These are phyloP conservation scores for Keithomyces neogunnii DNA, from an alignment of 2,329 filamentous ascomycete species.

Conservation along the genomic window DNA sequence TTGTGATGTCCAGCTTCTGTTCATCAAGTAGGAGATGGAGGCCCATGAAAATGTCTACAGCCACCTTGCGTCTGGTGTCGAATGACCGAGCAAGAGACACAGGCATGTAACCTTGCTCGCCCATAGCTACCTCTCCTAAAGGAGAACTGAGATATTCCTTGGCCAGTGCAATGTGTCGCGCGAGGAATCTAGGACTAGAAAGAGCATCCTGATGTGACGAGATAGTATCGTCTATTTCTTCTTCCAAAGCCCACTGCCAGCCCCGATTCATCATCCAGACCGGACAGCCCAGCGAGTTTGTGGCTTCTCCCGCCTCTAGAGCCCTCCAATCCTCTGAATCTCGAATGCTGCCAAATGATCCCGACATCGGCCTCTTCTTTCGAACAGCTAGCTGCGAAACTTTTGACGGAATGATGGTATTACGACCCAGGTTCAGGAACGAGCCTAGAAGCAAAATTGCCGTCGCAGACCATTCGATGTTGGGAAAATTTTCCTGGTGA, in stretches of 20 bases:
- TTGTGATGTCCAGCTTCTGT: conserved; percentile 64
- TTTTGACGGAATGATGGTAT: conserved; percentile 16
- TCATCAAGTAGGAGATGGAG: conserved; percentile 88
- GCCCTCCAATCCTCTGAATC: conserved; percentile 38
- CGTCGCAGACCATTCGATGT: conserved; percentile 63
- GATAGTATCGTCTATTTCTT: conserved; percentile 29
- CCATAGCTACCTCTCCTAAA: conserved; percentile 46
- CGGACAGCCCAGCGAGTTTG: conserved; percentile 41
- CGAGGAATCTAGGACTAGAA: conserved; percentile 32
- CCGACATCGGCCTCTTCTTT: conserved; percentile 23
- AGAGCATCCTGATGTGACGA: conserved; percentile 17
- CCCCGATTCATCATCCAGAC: conserved; percentile 52
- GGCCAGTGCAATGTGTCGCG: conserved; percentile 47
- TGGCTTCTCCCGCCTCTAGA: conserved; percentile 37
- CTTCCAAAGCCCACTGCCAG: conserved; percentile 66
- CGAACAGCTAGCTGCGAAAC: conserved; percentile 20
- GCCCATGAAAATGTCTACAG: conserved; percentile 62
- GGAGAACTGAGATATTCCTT: conserved; percentile 56
- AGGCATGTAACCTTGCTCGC: conserved; percentile 53
- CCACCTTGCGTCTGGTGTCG: conserved; percentile 49
- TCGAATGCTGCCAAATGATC: conserved; percentile 25
- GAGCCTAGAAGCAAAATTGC: conserved; percentile 56
- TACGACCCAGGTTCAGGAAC: conserved; percentile 49
- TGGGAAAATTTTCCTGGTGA: conserved; percentile 35
- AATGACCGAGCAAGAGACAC: conserved; percentile 45